Base-by-base conservation (phyloP, 148 eudicot species). In the Mesembryanthemum crystallinum region DNA sequence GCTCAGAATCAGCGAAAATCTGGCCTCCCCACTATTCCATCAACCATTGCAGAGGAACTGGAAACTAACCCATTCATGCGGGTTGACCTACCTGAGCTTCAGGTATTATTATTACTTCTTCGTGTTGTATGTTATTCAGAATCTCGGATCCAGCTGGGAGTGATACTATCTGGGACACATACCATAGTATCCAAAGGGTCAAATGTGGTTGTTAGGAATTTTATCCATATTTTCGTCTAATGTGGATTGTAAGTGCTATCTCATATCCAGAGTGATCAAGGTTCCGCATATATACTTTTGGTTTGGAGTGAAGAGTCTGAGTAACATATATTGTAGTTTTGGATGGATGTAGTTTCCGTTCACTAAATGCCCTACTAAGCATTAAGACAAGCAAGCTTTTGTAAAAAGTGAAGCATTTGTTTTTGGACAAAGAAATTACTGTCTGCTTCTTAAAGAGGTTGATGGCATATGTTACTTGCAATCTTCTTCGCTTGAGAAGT, bases 61-160 rank as follows among this genome's bases (percentile, higher is more conserved):
- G 92, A 92, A 81, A 90, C 86, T 33, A 94, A 94, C 78, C 98
- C 97, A 39, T 94, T 89, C 86, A 86, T 92, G 91, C 87, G 97
- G 55, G 97, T 82, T 62, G 97, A 89, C 69, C 72, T 87, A 1
- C 86, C 91, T 0, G 94, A 94, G 75, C 62, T 92, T 74, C 98
- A 89, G 98, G 98, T 91, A 84, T 74, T 64, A 49, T 37, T 20
- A 20, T n/a, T 47, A 3, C 29, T 65, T 58, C n/a, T 63, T 25
- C 14, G 21, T 33, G 23, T 15, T 28, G 13, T 6, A 10, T n/a
- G 13, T 39, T 39, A 12, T 23, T 35, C 17, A 28, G 18, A 30
- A n/a, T n/a, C n/a, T n/a, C n/a, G n/a, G n/a, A n/a, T 17, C 13
- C 42, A 47, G 49, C 51, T 64, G 7, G 21, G 29, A 57, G 11